Evolutionary conservation across 768 basidiomycete species (phyloP).

Genomic region (Galerina marginata): DNA sequence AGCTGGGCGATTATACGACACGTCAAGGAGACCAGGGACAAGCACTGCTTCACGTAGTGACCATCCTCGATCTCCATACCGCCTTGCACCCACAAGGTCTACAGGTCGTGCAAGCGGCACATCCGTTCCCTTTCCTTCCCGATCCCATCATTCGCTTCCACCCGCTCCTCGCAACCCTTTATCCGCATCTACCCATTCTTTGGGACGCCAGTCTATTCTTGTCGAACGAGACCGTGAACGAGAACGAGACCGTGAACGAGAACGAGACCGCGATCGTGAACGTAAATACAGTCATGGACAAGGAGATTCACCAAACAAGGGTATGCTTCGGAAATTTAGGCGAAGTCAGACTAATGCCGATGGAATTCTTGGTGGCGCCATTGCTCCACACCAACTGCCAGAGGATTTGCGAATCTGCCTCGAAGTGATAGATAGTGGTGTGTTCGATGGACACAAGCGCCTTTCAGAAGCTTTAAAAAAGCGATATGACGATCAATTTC

Average conservation of each 20-base stretch:
- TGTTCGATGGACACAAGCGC: constrained; percentile 87
- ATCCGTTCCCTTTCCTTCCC: constrained; percentile 76
- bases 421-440: constrained; percentile 84
- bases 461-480: constrained; percentile 85
- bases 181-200: constrained; percentile 72
- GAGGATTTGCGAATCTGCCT: constrained; percentile 87
- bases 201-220: constrained; percentile 70
- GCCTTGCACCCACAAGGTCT: constrained; percentile 48
- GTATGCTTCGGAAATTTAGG: constrained; percentile 72
- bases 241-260: constrained; percentile 38
- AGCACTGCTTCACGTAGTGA: constrained; percentile 53
- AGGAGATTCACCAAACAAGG: constrained; percentile 38
- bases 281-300: constrained; percentile 58
- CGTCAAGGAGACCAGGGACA: constrained; percentile 36
- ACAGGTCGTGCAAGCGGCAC: constrained; percentile 45
- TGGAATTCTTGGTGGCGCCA: constrained; percentile 52
- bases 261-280: constrained; percentile 45
- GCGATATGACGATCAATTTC: constrained; percentile 95
- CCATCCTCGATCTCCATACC: constrained; percentile 83
- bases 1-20: constrained; percentile 48
- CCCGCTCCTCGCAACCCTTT: constrained; percentile 63
- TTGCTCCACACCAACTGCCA: constrained; percentile 82
- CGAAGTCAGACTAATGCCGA: constrained; percentile 63
- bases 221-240: constrained; percentile 49
- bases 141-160: constrained; percentile 80